Evolutionary conservation across 371 early-diverging fungal species (phyloP).

Genomic region (Actinomortierella wolfii): DNA sequence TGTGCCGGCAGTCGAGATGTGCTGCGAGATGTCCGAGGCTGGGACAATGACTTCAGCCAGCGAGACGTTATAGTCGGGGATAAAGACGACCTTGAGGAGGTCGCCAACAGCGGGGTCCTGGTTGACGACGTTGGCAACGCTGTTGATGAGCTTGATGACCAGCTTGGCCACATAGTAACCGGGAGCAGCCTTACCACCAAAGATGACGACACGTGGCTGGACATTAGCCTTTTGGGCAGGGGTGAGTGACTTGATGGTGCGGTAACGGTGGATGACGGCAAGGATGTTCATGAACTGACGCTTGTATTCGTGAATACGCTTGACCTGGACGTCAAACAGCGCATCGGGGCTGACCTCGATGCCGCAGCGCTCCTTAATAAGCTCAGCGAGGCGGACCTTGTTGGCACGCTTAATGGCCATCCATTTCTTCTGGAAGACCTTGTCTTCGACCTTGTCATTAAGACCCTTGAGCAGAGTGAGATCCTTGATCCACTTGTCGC

Average conservation of each 20-base stretch:
- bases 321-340: constrained; percentile 93
- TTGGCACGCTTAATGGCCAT: constrained; percentile 82
- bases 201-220: constrained; percentile 80
- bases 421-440: constrained; percentile 79
- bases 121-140: constrained; percentile 84
- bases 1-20: constrained; percentile 94
- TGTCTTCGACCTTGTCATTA: constrained; percentile 62
- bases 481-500: constrained; percentile 75
- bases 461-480: constrained; percentile 65
- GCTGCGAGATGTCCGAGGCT: constrained; percentile 93
- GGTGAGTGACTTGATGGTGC: constrained; percentile 73
- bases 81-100: constrained; percentile 87
- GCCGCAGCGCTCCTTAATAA: constrained; percentile 68
- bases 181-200: constrained; percentile 88
- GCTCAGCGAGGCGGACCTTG: constrained; percentile 84
- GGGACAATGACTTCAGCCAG: constrained; percentile 90
- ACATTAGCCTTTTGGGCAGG: constrained; percentile 61
- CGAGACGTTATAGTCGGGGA: constrained; percentile 94
- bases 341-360: constrained; percentile 81
- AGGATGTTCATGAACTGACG: constrained; percentile 96
- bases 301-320: constrained; percentile 96
- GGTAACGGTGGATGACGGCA: constrained; percentile 87
- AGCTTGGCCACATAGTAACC: constrained; percentile 96
- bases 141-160: constrained; percentile 95
- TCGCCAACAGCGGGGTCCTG: constrained; percentile 74